A percentile compares a stretch with the other conserved stretches of the same genome.
These are phyloP conservation scores for Didymella arachidicola DNA, from an alignment of 2,329 filamentous ascomycete genomes.

Conservation along the genomic window DNA sequence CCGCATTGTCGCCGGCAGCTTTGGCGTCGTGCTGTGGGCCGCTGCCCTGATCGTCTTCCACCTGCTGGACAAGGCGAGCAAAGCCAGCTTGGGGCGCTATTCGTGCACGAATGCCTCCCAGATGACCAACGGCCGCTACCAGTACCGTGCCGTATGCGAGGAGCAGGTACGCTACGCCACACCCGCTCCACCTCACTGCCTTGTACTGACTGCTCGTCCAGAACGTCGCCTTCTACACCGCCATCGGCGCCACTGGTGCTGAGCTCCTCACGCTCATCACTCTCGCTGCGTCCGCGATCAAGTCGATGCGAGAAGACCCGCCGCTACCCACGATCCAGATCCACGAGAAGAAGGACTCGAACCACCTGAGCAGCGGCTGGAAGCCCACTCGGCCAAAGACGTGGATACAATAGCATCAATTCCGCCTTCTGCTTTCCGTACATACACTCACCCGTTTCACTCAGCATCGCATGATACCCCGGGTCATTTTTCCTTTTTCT, in stretches of 20 bases:
- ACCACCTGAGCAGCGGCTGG: constrained; percentile 15
- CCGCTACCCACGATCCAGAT: constrained; percentile 35
- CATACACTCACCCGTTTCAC: neutral
- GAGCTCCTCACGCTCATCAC: constrained; percentile 45
- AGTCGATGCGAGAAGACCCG: constrained; percentile 36
- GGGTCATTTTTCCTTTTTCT: neutral
- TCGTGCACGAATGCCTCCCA: constrained; percentile 46
- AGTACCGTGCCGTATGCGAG: constrained; percentile 50
- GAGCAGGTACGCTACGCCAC: constrained; percentile 41
- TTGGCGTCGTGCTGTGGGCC: constrained; percentile 46
- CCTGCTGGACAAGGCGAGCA: constrained; percentile 47
- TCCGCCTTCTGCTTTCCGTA: neutral
- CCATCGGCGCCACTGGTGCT: constrained; percentile 43
- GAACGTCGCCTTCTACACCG: constrained; percentile 49
- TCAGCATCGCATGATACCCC: constrained; percentile 12
- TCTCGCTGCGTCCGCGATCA: constrained; percentile 42
- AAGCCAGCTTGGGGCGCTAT: constrained; percentile 48
- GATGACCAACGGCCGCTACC: constrained; percentile 48
- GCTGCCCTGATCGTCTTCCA: constrained; percentile 44
- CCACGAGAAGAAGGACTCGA: constrained; percentile 38
- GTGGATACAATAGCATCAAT: constrained; percentile 20
- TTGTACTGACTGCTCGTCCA: constrained; percentile 29
- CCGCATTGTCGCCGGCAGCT: constrained; percentile 46
- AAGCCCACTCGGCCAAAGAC: constrained; percentile 14
- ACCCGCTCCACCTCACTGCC: neutral